phyloP scores from a whole-genome alignment of 306 rosid species.

The Castanea sativa region DNA sequence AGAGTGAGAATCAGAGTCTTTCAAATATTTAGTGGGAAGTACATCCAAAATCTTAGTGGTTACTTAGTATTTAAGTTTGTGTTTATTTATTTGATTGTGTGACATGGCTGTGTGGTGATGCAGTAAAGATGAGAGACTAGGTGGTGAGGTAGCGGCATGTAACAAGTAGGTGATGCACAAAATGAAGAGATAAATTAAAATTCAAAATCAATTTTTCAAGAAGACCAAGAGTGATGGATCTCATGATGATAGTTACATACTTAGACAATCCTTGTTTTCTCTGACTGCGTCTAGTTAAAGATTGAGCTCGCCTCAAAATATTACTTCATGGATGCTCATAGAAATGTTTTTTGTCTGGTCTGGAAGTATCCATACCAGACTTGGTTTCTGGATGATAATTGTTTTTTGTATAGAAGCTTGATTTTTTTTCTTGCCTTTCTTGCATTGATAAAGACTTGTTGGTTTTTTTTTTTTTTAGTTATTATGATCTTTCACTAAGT shows the following conservation, averaged over 20 bases:
- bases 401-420: background rate
- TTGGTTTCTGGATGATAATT: background rate
- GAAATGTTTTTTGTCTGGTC: background rate
- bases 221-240: too few species aligned
- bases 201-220: too few species aligned
- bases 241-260: background rate
- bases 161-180: too few species aligned
- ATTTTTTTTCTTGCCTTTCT: background rate
- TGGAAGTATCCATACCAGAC: background rate
- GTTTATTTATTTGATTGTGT: background rate
- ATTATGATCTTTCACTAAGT: background rate
- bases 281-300: background rate
- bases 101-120: background rate
- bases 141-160: background rate
- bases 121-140: background rate
- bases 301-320: background rate
- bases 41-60: background rate
- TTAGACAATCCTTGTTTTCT: background rate
- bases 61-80: background rate
- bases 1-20: background rate
- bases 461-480: background rate
- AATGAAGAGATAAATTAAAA: too few species aligned
- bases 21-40: too few species aligned
- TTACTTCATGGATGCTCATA: background rate
- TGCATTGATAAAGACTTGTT: background rate